Conservation (phyloP, 2,329 filamentous ascomycete species). For the Ophiostoma himal-ulmi region DNA sequence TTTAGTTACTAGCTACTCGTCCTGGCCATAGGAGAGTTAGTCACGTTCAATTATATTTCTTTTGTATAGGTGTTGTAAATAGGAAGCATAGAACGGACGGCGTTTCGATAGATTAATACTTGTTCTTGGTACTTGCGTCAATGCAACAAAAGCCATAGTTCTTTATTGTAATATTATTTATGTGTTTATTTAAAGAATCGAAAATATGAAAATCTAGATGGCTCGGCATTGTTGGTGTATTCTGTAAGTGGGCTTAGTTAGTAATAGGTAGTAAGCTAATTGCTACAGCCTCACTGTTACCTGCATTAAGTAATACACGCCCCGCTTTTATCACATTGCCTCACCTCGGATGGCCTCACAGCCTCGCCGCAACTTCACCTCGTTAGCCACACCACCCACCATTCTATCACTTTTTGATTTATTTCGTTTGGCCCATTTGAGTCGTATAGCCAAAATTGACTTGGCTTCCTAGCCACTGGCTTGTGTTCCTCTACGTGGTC, state of each 20-base stretch:
- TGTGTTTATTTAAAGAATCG: not conserved
- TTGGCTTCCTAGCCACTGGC: not conserved
- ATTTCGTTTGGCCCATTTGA: not conserved
- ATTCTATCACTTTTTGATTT: not conserved
- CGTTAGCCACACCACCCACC: not conserved
- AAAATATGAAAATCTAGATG: not conserved
- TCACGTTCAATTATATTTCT: conserved; percentile 5
- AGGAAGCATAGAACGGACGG: conserved; percentile 8
- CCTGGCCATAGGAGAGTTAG: not conserved
- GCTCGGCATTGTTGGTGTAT: too few species aligned
- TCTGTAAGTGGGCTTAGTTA: not conserved
- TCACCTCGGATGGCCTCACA: not conserved
- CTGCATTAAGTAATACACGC: not conserved
- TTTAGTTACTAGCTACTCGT: not conserved
- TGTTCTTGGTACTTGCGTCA: not conserved
- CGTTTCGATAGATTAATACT: conserved; percentile 11
- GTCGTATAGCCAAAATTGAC: not conserved
- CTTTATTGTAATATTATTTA: not conserved
- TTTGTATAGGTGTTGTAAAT: conserved; percentile 10
- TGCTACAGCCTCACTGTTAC: not conserved
- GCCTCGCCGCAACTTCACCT: not conserved
- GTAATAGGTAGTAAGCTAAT: not conserved
- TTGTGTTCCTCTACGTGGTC: not conserved
- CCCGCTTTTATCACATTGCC: conserved; percentile 6
- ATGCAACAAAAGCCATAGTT: not conserved